phyloP scores from a whole-genome alignment of 2,329 filamentous ascomycete genomes.

The Colletotrichum tanaceti region DNA sequence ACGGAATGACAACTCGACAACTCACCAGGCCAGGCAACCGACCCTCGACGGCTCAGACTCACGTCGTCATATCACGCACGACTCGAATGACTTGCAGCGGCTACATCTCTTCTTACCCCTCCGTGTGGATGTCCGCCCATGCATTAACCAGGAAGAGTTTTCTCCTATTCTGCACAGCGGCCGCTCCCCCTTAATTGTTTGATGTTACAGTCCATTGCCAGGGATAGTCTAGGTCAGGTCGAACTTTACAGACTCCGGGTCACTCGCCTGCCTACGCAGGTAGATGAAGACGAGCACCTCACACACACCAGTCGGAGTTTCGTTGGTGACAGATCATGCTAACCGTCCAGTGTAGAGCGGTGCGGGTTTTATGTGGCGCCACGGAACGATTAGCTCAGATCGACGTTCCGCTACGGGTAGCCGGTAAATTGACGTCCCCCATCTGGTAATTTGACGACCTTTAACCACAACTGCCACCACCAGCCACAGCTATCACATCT shows the following conservation, averaged over 20 bases:
- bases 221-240: background rate
- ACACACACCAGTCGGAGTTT: too few relatives aligned
- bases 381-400: constrained; percentile 33
- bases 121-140: constrained; percentile 24
- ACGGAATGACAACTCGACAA: constrained; percentile 15
- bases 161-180: constrained; percentile 18
- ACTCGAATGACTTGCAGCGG: constrained; percentile 40
- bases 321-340: constrained; percentile 29
- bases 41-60: constrained; percentile 16
- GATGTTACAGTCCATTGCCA: background rate
- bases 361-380: constrained; percentile 31
- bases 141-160: constrained; percentile 25
- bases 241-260: background rate
- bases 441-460: too few relatives aligned
- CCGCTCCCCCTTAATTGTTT: constrained; percentile 23
- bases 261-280: constrained; percentile 15
- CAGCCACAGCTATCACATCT: too few relatives aligned
- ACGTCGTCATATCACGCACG: constrained; percentile 35
- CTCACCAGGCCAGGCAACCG: constrained; percentile 18
- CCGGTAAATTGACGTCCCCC: too few relatives aligned
- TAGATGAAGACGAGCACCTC: constrained; percentile 4
- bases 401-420: constrained; percentile 19
- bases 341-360: constrained; percentile 13
- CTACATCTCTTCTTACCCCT: constrained; percentile 27
- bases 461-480: too few relatives aligned